Conservation (phyloP, 176 grass and related monocot species). For the Echinochloa phyllopogon region DNA sequence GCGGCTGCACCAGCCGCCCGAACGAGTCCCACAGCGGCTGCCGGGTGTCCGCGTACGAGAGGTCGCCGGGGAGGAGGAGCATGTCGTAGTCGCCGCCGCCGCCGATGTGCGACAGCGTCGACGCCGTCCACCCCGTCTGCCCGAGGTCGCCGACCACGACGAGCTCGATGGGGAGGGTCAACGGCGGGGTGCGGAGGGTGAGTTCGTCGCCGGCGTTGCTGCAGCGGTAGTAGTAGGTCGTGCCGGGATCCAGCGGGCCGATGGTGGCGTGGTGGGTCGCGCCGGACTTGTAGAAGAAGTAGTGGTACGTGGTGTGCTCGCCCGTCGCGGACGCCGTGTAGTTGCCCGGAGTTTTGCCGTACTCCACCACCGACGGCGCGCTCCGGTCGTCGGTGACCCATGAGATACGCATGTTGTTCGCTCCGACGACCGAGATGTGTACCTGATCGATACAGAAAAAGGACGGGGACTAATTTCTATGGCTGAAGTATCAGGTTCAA, state of each 20-base stretch:
- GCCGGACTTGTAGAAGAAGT: conserved; percentile 69
- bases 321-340: conserved; percentile 36
- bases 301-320: conserved; percentile 47
- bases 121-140: conserved; percentile 75
- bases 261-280: conserved; percentile 60
- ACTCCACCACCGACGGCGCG: conserved; percentile 51
- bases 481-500: background rate
- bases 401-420: conserved; percentile 48
- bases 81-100: conserved; percentile 60
- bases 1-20: conserved; percentile 67
- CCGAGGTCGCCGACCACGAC: conserved; percentile 72
- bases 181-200: conserved; percentile 54
- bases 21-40: conserved; percentile 87
- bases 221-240: conserved; percentile 72
- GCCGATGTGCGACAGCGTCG: conserved; percentile 70
- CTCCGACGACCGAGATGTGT: conserved; percentile 42
- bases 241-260: conserved; percentile 49
- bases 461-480: background rate
- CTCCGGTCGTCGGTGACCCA: conserved; percentile 60
- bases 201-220: conserved; percentile 55
- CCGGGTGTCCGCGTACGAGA: conserved; percentile 74
- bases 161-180: conserved; percentile 57
- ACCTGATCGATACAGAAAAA: conserved; percentile 19
- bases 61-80: conserved; percentile 82
- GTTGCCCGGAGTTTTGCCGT: conserved; percentile 47